Conservation (phyloP, 1,284 basidiomycete species). For the Rhizoctonia solani region DNA sequence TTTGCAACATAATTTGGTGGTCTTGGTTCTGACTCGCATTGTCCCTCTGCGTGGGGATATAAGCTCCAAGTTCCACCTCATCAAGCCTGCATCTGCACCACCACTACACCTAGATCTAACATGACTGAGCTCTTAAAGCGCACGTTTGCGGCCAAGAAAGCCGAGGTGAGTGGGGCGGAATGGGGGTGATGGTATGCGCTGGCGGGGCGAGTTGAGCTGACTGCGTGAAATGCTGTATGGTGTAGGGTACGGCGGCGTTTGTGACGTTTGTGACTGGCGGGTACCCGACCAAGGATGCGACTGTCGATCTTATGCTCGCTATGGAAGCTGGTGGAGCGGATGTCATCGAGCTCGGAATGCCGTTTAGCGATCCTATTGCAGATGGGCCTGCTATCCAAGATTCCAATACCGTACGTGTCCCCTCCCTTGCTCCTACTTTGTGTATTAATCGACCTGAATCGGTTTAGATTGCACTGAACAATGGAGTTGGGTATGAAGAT, state of each 20-base stretch:
- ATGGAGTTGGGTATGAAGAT: conserved; percentile 74
- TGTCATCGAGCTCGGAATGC: conserved; percentile 94
- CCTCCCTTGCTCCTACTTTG: conserved; percentile 4
- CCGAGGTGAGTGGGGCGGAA: conserved; percentile 57
- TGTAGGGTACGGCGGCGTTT: conserved; percentile 70
- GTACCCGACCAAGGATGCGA: conserved; percentile 77
- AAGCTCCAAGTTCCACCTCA: background rate
- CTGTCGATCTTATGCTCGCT: conserved; percentile 85
- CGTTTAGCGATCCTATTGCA: conserved; percentile 96
- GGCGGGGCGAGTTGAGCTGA: too few species aligned
- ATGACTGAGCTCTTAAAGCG: conserved; percentile 77
- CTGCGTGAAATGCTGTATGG: conserved; percentile 39
- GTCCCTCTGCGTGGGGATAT: too few species aligned
- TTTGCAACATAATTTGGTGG: too few species aligned
- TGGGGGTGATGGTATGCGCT: too few species aligned
- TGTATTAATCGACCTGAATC: conserved; percentile 4
- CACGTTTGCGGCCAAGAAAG: conserved; percentile 73
- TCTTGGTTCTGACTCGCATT: too few species aligned
- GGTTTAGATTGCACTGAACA: conserved; percentile 83
- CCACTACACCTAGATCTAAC: conserved; percentile 24
- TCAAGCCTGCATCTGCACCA: background rate
- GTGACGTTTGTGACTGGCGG: conserved; percentile 93
- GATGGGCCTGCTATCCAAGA: conserved; percentile 93
- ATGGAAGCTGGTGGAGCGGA: conserved; percentile 94
- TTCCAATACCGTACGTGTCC: conserved; percentile 75